A percentile compares a stretch with the other conserved stretches of the same genome.
Conservation (phyloP, 129 eudicot genomes). For the Arctium lappa region DNA sequence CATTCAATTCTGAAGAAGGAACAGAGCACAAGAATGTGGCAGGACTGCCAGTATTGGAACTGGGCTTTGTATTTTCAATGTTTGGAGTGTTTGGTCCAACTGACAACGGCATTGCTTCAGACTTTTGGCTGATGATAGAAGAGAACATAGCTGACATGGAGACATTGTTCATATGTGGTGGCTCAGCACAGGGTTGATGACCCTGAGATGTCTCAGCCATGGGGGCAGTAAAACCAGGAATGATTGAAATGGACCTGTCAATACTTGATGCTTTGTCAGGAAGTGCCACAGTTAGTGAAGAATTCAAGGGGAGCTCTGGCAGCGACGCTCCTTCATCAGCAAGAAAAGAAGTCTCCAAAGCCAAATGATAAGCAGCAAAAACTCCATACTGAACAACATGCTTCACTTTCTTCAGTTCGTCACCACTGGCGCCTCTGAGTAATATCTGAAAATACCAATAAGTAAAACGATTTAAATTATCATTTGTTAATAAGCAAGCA, state of each 20-base stretch:
- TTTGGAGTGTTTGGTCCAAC: constrained; percentile 22
- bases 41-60: not conserved
- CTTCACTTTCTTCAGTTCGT: constrained; percentile 95
- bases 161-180: constrained; percentile 37
- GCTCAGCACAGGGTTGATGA: constrained; percentile 35
- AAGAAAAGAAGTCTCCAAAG: constrained; percentile 95
- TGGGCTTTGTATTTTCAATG: constrained; percentile 7
- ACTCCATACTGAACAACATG: constrained; percentile 92
- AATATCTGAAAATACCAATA: constrained; percentile 57
- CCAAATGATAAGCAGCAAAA: constrained; percentile 98
- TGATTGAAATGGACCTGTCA: constrained; percentile 82
- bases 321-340: constrained; percentile 98
- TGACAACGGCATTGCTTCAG: constrained; percentile 19
- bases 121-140: constrained; percentile 26
- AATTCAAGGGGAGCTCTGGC: constrained; percentile 75
- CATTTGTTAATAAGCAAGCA: not conserved
- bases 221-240: constrained; percentile 62
- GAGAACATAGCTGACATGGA: constrained; percentile 49
- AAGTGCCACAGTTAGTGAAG: constrained; percentile 77
- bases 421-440: constrained; percentile 91
- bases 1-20: constrained; percentile 19
- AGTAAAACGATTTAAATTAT: not conserved
- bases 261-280: constrained; percentile 66
- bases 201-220: constrained; percentile 38
- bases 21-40: constrained; percentile 18